These are phyloP conservation scores for Leishmania guyanensis DNA, from an alignment of 208 protist species.

Conservation along the genomic window DNA sequence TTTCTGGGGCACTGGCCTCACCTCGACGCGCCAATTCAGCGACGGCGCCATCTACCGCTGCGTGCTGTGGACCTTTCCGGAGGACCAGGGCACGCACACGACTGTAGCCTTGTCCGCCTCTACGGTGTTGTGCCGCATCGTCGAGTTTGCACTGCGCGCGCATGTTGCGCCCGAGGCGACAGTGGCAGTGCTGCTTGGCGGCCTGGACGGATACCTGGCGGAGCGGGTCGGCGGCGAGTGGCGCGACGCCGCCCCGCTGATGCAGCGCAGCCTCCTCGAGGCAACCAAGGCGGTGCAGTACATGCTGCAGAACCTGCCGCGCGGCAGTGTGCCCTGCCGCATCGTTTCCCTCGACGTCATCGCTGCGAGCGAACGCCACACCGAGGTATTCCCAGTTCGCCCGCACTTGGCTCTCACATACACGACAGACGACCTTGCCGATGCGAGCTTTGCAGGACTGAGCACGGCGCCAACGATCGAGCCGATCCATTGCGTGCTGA, in stretches of 20 bases:
- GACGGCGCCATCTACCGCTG: constrained; percentile 88
- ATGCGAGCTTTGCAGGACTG: constrained; percentile 50
- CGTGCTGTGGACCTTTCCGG: constrained; percentile 72
- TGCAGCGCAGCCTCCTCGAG: constrained; percentile 62
- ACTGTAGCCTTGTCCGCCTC: constrained; percentile 58
- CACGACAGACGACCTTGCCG: constrained; percentile 57
- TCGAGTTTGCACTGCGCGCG: constrained; percentile 59
- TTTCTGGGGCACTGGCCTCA: constrained; percentile 75
- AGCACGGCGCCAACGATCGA: constrained; percentile 67
- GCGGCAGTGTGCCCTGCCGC: constrained; percentile 71
- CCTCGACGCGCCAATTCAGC: constrained; percentile 85
- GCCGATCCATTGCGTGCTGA: constrained; percentile 80
- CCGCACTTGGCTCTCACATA: constrained; percentile 83
- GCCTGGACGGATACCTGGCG: constrained; percentile 60
- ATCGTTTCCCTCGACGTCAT: constrained; percentile 80
- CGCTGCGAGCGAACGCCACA: constrained; percentile 64
- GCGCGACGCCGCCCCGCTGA: constrained; percentile 62
- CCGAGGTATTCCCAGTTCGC: constrained; percentile 73
- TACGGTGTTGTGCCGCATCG: constrained; percentile 55
- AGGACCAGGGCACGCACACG: constrained; percentile 56
- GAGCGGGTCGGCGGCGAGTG: constrained; percentile 81
- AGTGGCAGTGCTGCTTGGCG: constrained; percentile 60
- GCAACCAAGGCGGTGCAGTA: constrained; percentile 61
- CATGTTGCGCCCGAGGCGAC: constrained; percentile 40
- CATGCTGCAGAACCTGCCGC: constrained; percentile 66